Evolutionary conservation across 1,284 basidiomycete genomes (phyloP).

Genomic region (Cutaneotrichosporon arboriforme): DNA sequence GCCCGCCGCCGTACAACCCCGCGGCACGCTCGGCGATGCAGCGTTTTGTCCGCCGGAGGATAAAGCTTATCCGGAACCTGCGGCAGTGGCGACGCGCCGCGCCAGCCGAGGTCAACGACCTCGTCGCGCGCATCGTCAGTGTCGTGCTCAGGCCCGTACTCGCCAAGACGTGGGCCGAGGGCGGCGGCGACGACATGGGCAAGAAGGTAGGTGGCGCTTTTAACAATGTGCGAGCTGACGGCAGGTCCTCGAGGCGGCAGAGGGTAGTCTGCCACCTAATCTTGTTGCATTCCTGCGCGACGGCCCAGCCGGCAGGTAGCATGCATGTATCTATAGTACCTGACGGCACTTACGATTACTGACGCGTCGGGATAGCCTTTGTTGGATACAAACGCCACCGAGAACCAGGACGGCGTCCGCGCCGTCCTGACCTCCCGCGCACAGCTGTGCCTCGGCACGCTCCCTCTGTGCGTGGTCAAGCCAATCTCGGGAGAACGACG

Average conservation of each 20-base stretch:
- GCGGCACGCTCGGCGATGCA: conserved; percentile 65
- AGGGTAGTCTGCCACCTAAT: conserved; percentile 24
- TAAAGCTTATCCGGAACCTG: conserved; percentile 69
- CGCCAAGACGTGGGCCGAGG: conserved; percentile 77
- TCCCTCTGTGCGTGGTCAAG: conserved; percentile 2
- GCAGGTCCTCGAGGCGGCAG: conserved; percentile 21
- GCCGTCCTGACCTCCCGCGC: conserved; percentile 2
- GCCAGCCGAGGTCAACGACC: conserved; percentile 57
- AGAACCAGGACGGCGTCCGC: conserved; percentile 2
- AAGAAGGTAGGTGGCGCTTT: conserved; percentile 54
- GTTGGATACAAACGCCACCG: background rate
- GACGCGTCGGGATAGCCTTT: background rate
- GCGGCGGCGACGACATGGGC: conserved; percentile 63
- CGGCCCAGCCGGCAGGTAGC: conserved; percentile 20
- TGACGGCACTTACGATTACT: background rate
- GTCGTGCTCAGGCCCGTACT: conserved; percentile 63
- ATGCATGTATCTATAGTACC: conserved; percentile 6
- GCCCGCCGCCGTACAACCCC: conserved; percentile 63
- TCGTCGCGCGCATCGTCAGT: conserved; percentile 59
- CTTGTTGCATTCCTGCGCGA: conserved; percentile 26
- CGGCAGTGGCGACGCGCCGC: conserved; percentile 69
- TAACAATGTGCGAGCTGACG: conserved; percentile 3
- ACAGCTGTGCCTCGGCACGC: background rate
- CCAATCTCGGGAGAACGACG: conserved; percentile 21
- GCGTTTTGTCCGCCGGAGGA: conserved; percentile 62